These are phyloP conservation scores for Arthromyces matolae DNA, from an alignment of 768 basidiomycete species.

Conservation along the genomic window DNA sequence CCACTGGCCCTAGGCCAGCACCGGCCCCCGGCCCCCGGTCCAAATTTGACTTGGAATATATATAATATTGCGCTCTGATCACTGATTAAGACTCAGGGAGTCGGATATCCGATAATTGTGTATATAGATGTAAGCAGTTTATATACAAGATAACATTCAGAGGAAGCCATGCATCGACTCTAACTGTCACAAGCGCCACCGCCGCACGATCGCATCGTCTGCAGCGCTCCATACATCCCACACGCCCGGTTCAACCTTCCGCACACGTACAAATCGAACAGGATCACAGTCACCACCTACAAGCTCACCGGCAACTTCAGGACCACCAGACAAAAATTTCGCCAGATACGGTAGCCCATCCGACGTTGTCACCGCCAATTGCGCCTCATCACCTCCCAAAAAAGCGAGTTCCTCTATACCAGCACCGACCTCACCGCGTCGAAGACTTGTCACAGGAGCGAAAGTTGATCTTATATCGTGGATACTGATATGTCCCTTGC, in stretches of 20 bases:
- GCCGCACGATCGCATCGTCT: constrained; percentile 60
- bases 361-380: constrained; percentile 46
- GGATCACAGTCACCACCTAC: constrained; percentile 62
- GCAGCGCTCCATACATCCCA: constrained; percentile 52
- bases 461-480: constrained; percentile 42
- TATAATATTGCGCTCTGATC: no score
- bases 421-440: constrained; percentile 37
- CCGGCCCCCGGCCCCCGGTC: no score
- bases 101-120: neutral
- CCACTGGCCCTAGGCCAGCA: no score
- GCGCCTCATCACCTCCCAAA: constrained; percentile 11
- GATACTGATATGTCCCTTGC: constrained; percentile 49
- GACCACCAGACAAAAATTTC: constrained; percentile 37
- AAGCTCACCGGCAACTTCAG: constrained; percentile 44
- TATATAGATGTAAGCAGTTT: neutral
- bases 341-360: constrained; percentile 63
- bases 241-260: constrained; percentile 12
- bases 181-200: constrained; percentile 27
- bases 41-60: no score
- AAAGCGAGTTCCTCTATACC: constrained; percentile 48
- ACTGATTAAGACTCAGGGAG: no score
- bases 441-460: constrained; percentile 33
- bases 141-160: neutral
- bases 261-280: constrained; percentile 40
- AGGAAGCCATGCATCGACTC: neutral